Conservation (phyloP, 441 rosid species). For the Brassica hybrid region DNA sequence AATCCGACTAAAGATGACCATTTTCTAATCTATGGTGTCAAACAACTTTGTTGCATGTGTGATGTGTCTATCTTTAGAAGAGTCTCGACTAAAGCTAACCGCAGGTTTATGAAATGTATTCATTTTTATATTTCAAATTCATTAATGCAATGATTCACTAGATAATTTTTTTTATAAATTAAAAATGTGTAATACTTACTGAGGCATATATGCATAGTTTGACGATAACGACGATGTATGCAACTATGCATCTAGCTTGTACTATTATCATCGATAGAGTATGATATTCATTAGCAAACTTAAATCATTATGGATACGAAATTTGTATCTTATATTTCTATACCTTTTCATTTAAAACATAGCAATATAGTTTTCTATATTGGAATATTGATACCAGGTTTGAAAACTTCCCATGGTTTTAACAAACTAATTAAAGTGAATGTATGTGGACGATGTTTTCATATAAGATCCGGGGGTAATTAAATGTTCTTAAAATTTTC, state of each 20-base stretch:
- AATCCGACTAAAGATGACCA: constrained; percentile 44
- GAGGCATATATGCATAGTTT: constrained; percentile 25
- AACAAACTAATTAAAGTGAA: background rate
- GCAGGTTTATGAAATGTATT: background rate
- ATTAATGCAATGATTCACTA: background rate
- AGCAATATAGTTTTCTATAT: background rate
- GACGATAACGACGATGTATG: constrained; percentile 35
- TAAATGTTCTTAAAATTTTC: background rate
- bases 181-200: background rate
- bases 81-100: constrained; percentile 7
- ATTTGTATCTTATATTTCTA: background rate
- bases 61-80: constrained; percentile 30
- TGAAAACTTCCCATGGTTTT: background rate
- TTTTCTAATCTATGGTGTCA: constrained; percentile 34
- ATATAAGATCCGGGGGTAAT: background rate
- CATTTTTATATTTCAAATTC: background rate
- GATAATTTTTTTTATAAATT: background rate
- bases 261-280: background rate
- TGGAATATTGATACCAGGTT: background rate
- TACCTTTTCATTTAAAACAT: background rate
- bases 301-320: background rate
- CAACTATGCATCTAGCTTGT: constrained; percentile 26
- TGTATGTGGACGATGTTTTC: background rate
- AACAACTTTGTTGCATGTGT: constrained; percentile 37
- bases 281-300: constrained; percentile 19